These are phyloP conservation scores for Aspergillus affinis DNA, from an alignment of 495 filamentous ascomycete species.

Conservation along the genomic window DNA sequence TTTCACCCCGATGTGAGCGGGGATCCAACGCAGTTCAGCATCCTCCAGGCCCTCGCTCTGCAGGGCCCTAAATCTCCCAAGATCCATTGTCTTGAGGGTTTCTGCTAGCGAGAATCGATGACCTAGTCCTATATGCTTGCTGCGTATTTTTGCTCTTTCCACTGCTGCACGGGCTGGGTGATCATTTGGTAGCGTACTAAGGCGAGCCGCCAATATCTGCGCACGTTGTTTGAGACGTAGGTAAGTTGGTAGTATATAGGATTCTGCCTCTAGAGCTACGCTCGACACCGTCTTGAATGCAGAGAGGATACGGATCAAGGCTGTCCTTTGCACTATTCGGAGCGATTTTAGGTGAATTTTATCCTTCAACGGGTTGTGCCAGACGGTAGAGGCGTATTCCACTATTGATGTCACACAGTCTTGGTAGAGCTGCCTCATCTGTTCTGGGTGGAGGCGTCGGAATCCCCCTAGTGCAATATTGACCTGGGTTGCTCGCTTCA, in stretches of 20 bases:
- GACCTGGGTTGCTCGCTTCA: conserved; percentile 21
- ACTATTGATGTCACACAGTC: conserved; percentile 22
- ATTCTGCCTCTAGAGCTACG: conserved; percentile 12
- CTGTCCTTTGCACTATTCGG: conserved; percentile 15
- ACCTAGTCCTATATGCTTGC: too few relatives aligned
- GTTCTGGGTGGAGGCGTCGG: conserved; percentile 19
- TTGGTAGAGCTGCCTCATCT: conserved; percentile 27
- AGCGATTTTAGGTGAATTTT: conserved; percentile 20
- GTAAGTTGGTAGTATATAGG: conserved; percentile 12
- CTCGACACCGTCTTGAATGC: conserved; percentile 18
- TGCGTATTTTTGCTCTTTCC: conserved; percentile 12
- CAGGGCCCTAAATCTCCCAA: too few relatives aligned
- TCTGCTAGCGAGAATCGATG: too few relatives aligned
- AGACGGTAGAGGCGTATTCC: conserved; percentile 22
- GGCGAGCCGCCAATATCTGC: conserved; percentile 6
- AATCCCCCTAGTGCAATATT: conserved; percentile 18
- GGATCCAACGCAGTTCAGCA: too few relatives aligned
- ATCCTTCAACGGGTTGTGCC: conserved; percentile 19
- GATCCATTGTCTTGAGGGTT: too few relatives aligned
- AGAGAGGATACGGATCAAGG: conserved; percentile 16
- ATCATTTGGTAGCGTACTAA: conserved; percentile 12
- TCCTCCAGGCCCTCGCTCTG: too few relatives aligned
- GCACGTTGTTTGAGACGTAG: conserved; percentile 10
- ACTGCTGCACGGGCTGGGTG: conserved; percentile 14
- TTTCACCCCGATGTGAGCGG: too few relatives aligned